Percentiles rank a stretch among this genome's conserved stretches.
Evolutionary conservation across 305 asterid species (phyloP).

Genomic region (Striga hermonthica): DNA sequence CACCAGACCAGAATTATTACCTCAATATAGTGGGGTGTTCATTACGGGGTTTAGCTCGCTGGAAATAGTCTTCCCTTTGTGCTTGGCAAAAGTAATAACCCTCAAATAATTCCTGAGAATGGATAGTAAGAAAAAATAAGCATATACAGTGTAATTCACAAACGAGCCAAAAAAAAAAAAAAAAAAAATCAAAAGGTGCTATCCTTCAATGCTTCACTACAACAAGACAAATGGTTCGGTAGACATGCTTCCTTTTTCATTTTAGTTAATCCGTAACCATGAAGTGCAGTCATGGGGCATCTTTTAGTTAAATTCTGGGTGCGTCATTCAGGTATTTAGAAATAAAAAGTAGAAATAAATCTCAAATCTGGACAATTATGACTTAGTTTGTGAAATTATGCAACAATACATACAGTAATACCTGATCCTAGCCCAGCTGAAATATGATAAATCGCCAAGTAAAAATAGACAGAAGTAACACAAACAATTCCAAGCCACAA

Average conservation of each 20-base stretch:
- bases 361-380: no score
- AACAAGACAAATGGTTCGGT: no score
- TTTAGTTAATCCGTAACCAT: no score
- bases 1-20: conserved; percentile 36
- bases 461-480: conserved; percentile 6
- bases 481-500: not conserved
- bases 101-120: conserved; percentile 85
- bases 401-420: conserved; percentile 1
- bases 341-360: no score
- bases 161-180: not conserved
- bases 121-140: conserved; percentile 22
- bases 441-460: not conserved
- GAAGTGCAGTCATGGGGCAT: no score
- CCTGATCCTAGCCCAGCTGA: not conserved
- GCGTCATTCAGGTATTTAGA: no score
- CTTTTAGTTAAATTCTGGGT: no score
- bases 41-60: conserved; percentile 74
- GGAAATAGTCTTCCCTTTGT: conserved; percentile 80
- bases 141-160: not conserved
- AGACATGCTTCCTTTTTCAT: no score
- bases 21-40: conserved; percentile 83
- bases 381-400: not conserved
- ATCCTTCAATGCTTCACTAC: no score
- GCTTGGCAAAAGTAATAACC: conserved; percentile 99
- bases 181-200: no score